phyloP scores from a whole-genome alignment of 306 rosid species.

The Nissolia schottii region DNA sequence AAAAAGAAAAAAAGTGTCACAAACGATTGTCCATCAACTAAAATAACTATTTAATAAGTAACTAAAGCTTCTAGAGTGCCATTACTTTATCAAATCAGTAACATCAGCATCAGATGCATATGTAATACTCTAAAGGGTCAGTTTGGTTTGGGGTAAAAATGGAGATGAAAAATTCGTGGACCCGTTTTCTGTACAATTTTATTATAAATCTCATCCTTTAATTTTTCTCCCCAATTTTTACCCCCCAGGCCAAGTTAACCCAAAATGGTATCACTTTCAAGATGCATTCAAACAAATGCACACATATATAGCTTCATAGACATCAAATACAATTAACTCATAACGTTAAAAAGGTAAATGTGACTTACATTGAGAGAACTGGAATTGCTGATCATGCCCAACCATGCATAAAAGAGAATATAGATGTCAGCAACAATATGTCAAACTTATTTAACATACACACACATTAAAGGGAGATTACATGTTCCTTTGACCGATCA shows the following conservation, averaged over 20 bases:
- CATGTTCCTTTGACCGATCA: background rate
- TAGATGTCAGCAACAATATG: conserved; percentile 45
- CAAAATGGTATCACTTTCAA: conserved; percentile 1
- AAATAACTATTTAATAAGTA: conserved; percentile 13
- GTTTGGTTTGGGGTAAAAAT: too few species aligned
- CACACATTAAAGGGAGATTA: background rate
- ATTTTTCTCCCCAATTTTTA: too few species aligned
- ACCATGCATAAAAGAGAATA: conserved; percentile 25
- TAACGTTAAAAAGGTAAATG: conserved; percentile 16
- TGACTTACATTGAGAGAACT: conserved; percentile 94
- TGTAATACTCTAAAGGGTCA: background rate
- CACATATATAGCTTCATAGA: conserved; percentile 10
- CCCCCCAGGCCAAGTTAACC: too few species aligned
- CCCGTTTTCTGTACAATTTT: too few species aligned
- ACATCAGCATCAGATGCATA: conserved; percentile 7
- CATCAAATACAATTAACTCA: conserved; percentile 3
- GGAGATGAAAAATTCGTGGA: too few species aligned
- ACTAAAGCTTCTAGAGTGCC: conserved; percentile 1
- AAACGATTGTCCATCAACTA: background rate
- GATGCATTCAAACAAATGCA: background rate
- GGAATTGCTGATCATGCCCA: conserved; percentile 85
- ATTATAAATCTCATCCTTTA: too few species aligned
- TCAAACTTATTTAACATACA: background rate
- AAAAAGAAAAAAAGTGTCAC: background rate
- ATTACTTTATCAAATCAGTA: background rate